Conservation (phyloP, 805 yeast genomes). For the Suhomyces kilbournensis region DNA sequence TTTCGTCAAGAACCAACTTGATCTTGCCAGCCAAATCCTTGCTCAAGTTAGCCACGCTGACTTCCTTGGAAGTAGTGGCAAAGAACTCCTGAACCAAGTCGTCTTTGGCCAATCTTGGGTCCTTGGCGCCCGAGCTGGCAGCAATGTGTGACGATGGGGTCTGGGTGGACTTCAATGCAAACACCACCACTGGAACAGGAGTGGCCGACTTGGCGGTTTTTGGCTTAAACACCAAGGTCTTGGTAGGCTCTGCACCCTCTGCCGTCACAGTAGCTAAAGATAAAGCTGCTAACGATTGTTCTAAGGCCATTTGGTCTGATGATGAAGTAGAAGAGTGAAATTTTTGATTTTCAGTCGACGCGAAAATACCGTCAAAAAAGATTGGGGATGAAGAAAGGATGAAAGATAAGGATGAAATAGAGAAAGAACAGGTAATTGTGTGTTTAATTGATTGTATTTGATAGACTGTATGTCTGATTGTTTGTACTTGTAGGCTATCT, state of each 20-base stretch:
- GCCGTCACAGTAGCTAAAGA: constrained; percentile 56
- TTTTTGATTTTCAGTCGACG: background rate
- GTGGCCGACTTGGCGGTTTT: constrained; percentile 80
- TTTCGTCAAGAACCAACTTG: constrained; percentile 57
- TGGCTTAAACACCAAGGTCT: constrained; percentile 84
- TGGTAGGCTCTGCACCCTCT: constrained; percentile 54
- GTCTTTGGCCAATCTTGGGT: constrained; percentile 83
- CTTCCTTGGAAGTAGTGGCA: constrained; percentile 55
- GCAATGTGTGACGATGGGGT: constrained; percentile 71
- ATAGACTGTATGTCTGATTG: background rate
- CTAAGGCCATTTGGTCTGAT: constrained; percentile 53
- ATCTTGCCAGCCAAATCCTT: constrained; percentile 50
- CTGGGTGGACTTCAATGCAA: constrained; percentile 67
- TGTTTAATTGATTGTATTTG: background rate
- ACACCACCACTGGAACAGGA: constrained; percentile 76
- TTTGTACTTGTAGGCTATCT: background rate
- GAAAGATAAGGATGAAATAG: background rate
- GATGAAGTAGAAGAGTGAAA: background rate
- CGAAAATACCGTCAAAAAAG: background rate
- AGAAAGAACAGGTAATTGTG: background rate
- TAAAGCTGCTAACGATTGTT: constrained; percentile 63
- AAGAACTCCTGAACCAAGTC: constrained; percentile 70
- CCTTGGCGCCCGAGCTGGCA: constrained; percentile 66
- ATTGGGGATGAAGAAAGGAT: background rate
- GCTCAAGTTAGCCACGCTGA: constrained; percentile 53